Evolutionary conservation across 2,329 filamentous ascomycete genomes (phyloP).

Genomic region (Monilinia fructicola): DNA sequence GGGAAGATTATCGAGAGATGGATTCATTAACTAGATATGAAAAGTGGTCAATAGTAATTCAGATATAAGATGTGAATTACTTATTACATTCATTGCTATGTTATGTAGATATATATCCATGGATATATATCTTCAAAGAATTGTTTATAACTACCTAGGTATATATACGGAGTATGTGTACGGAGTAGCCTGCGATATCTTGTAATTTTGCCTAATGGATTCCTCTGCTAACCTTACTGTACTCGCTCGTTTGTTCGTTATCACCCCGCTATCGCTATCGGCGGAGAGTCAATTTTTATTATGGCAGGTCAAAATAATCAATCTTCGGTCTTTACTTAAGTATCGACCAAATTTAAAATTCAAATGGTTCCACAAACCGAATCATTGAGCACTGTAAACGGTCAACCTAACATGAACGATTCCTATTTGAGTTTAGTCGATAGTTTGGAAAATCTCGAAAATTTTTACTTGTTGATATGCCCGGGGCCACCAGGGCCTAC

Average conservation of each 20-base stretch:
- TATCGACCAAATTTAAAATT: background rate
- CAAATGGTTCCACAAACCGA: background rate
- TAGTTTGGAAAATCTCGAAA: background rate
- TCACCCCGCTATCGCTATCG: constrained; percentile 17
- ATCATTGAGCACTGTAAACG: background rate
- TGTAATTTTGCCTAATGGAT: background rate
- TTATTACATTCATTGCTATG: background rate
- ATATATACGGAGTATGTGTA: no score
- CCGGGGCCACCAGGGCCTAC: no score
- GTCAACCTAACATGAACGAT: background rate
- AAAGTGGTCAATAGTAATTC: background rate
- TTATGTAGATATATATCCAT: no score
- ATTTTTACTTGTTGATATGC: constrained; percentile 2
- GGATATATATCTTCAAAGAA: no score
- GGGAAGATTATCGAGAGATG: background rate
- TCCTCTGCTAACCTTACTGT: background rate
- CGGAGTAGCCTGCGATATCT: background rate
- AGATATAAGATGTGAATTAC: background rate
- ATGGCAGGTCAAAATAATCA: constrained; percentile 1
- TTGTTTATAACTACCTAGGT: no score
- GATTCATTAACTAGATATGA: background rate
- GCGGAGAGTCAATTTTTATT: constrained; percentile 2
- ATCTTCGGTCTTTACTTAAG: background rate
- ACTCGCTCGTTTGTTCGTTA: background rate
- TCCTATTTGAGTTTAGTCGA: background rate